phyloP scores from a whole-genome alignment of 2,329 filamentous ascomycete genomes.

The Sclerotinia glacialis region DNA sequence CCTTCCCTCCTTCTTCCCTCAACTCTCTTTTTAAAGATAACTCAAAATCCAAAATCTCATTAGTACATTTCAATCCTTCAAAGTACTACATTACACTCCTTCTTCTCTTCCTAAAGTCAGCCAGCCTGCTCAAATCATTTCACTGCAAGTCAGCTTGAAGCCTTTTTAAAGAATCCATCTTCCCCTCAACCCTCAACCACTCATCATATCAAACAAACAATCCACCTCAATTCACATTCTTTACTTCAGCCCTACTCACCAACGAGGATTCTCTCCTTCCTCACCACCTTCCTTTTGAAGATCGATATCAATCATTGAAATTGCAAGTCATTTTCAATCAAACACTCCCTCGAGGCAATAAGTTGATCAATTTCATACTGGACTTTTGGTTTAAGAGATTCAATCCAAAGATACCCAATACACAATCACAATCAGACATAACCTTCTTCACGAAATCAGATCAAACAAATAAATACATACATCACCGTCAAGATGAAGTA shows the following conservation, averaged over 20 bases:
- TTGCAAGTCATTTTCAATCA: constrained; percentile 18
- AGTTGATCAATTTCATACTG: background rate
- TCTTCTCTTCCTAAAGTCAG: constrained; percentile 15
- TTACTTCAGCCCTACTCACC: constrained; percentile 7
- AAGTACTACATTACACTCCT: constrained; percentile 14
- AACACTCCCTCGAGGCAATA: constrained; percentile 17
- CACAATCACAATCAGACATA: background rate
- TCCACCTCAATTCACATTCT: constrained; percentile 13
- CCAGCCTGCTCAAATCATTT: constrained; percentile 14
- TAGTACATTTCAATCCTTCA: constrained; percentile 16
- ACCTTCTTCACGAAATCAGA: background rate
- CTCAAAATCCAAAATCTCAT: background rate
- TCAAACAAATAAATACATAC: background rate
- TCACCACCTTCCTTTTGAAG: constrained; percentile 21
- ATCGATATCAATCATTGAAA: constrained; percentile 17
- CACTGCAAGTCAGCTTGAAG: constrained; percentile 18
- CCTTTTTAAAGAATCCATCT: constrained; percentile 5
- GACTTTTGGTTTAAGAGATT: background rate
- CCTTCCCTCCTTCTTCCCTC: background rate
- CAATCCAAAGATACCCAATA: constrained; percentile 10
- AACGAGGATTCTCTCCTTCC: constrained; percentile 12
- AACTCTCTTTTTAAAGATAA: background rate
- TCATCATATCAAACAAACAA: background rate
- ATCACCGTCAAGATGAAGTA: constrained; percentile 40
- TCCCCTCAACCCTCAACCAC: background rate